phyloP scores from a whole-genome alignment of 345 rosid genomes.

The Boechera retrofracta region DNA sequence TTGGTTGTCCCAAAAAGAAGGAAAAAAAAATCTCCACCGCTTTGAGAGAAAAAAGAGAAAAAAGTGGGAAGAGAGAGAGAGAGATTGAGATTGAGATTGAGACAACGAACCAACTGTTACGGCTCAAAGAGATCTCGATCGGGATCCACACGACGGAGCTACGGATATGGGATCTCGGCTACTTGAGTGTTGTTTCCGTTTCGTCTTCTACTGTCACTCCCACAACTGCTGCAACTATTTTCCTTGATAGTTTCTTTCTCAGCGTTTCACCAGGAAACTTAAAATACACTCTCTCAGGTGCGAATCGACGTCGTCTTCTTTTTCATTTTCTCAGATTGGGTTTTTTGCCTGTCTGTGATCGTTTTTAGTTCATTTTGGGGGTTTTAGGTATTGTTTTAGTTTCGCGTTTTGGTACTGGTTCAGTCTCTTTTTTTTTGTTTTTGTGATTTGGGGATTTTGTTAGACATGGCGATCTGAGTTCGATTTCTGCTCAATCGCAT shows the following conservation, averaged over 20 bases:
- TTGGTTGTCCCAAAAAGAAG: constrained; percentile 19
- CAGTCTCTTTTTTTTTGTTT: constrained; percentile 11
- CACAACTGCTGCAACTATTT: constrained; percentile 27
- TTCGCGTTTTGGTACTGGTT: constrained; percentile 13
- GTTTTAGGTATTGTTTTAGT: constrained; percentile 34
- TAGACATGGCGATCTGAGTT: constrained; percentile 27
- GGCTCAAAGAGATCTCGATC: constrained; percentile 41
- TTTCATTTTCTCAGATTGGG: constrained; percentile 19
- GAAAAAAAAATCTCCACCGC: constrained; percentile 7
- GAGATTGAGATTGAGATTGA: constrained; percentile 33
- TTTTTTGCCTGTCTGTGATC: constrained; percentile 6
- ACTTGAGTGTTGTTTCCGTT: constrained; percentile 33
- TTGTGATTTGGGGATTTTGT: constrained; percentile 10
- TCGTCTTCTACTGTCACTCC: constrained; percentile 47
- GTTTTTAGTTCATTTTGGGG: constrained; percentile 25
- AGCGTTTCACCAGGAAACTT: constrained; percentile 2
- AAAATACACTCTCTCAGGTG: constrained; percentile 33
- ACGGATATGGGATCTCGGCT: constrained; percentile 47
- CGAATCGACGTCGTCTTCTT: constrained; percentile 1
- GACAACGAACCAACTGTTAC: constrained; percentile 40
- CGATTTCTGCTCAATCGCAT: not conserved
- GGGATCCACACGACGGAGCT: constrained; percentile 44
- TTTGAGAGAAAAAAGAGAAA: constrained; percentile 8
- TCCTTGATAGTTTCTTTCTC: constrained; percentile 23
- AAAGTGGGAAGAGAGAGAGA: constrained; percentile 5